phyloP scores from a whole-genome alignment of 2,329 filamentous ascomycete genomes.

The Ambrosiella xylebori region DNA sequence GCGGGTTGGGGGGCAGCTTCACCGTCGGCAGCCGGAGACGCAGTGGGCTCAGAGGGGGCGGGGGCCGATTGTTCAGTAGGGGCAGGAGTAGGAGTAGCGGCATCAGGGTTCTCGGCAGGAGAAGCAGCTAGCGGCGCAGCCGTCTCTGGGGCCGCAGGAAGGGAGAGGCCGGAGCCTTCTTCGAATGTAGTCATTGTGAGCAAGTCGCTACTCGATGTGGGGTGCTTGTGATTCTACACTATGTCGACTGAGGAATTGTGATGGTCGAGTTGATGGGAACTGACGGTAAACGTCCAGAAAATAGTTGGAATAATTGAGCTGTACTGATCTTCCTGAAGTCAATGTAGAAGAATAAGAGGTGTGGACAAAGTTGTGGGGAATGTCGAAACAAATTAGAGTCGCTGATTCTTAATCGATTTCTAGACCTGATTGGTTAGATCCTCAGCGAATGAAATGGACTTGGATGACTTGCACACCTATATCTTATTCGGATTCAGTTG shows the following conservation, averaged over 20 bases:
- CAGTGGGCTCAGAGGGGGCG: background rate
- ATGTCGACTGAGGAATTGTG: too few relatives aligned
- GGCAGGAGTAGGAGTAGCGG: background rate
- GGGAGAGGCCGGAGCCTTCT: background rate
- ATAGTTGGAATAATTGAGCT: too few relatives aligned
- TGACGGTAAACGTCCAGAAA: too few relatives aligned
- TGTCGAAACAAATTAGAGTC: background rate
- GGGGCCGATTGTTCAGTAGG: background rate
- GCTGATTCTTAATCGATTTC: background rate
- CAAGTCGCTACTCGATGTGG: background rate
- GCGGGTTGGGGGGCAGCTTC: background rate
- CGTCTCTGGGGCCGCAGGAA: background rate
- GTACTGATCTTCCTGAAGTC: too few relatives aligned
- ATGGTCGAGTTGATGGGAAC: too few relatives aligned
- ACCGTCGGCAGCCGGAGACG: background rate
- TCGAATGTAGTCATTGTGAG: background rate
- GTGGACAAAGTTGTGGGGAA: background rate
- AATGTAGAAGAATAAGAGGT: too few relatives aligned
- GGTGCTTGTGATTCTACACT: background rate
- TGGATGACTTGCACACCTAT: too few relatives aligned
- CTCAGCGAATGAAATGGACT: background rate
- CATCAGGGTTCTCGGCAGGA: background rate
- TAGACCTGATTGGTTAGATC: background rate
- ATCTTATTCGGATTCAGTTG: too few relatives aligned
- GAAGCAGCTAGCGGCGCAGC: background rate